Evolutionary conservation across 768 basidiomycete species (phyloP), one percentile per base, ranked within the genome.

Genomic region (Lactarius quietus): DNA sequence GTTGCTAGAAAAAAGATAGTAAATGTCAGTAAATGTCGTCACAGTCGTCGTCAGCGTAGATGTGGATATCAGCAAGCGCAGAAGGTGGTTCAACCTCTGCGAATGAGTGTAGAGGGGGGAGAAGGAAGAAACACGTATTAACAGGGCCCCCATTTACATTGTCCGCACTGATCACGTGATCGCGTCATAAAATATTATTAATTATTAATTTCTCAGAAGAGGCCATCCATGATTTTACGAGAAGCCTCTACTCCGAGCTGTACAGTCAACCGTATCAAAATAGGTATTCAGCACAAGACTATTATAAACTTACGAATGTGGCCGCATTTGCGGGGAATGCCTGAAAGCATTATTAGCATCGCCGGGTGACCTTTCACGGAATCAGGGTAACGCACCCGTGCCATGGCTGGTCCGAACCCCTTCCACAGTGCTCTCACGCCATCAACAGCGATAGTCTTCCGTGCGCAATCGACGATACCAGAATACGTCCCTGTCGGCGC

Each of bases 291-390:
- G 14, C 12, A 15, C 7, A 28, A 26, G 26, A 28, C n/a, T n/a
- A 12, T 26, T 20, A 45, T 6, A 12, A 2, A 84, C 90, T 79
- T 72, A 94, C 90, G 78, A 94, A 93, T 59, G 90, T 89, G 51
- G 95, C 95, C 67, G 95, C 95, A 76, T 98, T 98, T 31, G 95
- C 95, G 15, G 95, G 95, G 86, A 97, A 96, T 48, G 95, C 95
- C 86, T 95, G 68, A 6, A n/a, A 57, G 23, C 53, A 33, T 29
- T 12, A n/a, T 51, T 45, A 61, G 55, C 57, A 56, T 55, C 6
- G n/a, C 28, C n/a, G 38, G 17, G 23, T 62, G 33, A 1, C 43
- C 48, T 39, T 12, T 39, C 55, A 41, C 18, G 59, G 23, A 39
- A 36, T 33, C 55, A 14, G 45, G 45, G 55, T 55, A n/a, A 78